phyloP scores from a whole-genome alignment of 116 monocot species.

The Phalaenopsis hybrid region DNA sequence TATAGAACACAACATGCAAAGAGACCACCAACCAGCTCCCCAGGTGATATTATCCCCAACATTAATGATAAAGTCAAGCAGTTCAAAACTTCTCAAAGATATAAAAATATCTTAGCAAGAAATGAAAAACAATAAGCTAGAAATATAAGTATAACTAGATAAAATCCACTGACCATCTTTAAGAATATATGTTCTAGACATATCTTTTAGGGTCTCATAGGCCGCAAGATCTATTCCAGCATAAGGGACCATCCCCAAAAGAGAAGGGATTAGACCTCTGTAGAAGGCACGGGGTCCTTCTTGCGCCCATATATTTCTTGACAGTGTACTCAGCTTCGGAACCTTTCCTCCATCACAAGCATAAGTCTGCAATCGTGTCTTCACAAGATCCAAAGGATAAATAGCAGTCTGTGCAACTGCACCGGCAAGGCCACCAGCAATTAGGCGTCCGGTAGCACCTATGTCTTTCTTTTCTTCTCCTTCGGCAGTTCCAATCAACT shows the following conservation, averaged over 20 bases:
- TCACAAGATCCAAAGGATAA: constrained; percentile 78
- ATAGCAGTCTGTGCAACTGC: constrained; percentile 69
- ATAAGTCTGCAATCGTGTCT: constrained; percentile 60
- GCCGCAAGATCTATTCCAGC: constrained; percentile 80
- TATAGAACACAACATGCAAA: neutral
- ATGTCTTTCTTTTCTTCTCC: constrained; percentile 56
- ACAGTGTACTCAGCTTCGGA: constrained; percentile 38
- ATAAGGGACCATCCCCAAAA: constrained; percentile 71
- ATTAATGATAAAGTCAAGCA: neutral
- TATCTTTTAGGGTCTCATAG: constrained; percentile 72
- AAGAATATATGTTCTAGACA: constrained; percentile 55
- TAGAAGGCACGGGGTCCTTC: constrained; percentile 77
- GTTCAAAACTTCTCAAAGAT: neutral
- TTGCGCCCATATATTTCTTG: constrained; percentile 62
- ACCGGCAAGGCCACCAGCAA: constrained; percentile 68
- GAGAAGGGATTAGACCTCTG: constrained; percentile 65
- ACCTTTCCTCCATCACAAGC: constrained; percentile 34
- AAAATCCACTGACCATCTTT: constrained; percentile 44
- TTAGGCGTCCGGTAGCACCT: constrained; percentile 46
- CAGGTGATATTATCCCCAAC: neutral
- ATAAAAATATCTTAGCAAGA: neutral
- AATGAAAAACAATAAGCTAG: neutral
- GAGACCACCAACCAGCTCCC: neutral
- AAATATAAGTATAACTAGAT: neutral
- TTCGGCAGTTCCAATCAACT: constrained; percentile 35